Evolutionary conservation across 352 stramenopile species (phyloP).

Genomic region (Pythium vanterpoolii): DNA sequence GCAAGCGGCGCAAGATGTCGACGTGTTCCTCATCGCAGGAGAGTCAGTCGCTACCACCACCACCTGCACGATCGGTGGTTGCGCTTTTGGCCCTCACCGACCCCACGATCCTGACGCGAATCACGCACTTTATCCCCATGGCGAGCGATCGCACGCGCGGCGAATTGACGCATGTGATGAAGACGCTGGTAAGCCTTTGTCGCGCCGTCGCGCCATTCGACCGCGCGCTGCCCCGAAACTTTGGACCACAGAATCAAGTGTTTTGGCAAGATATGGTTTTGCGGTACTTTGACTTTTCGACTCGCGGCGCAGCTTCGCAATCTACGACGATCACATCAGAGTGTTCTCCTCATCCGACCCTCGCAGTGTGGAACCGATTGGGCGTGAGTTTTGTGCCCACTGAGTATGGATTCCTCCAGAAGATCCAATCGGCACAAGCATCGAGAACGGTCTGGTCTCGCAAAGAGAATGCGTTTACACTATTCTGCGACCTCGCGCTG

Average conservation of each 20-base stretch:
- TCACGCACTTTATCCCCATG: constrained; percentile 5
- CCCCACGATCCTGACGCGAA: background rate
- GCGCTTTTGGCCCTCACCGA: constrained; percentile 9
- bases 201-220: constrained; percentile 2
- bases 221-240: background rate
- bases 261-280: constrained; percentile 16
- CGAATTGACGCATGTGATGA: background rate
- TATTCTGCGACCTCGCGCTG: constrained; percentile 9
- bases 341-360: too few species aligned
- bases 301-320: background rate
- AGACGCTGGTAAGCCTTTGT: constrained; percentile 5
- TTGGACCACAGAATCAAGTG: background rate
- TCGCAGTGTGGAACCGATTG: background rate
- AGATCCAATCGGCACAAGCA: background rate
- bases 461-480: constrained; percentile 4
- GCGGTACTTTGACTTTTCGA: constrained; percentile 13
- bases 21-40: background rate
- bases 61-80: background rate
- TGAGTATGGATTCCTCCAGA: constrained; percentile 9
- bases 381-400: constrained; percentile 5
- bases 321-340: background rate
- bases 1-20: background rate
- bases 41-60: background rate
- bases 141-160: background rate
- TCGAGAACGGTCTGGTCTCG: background rate